These are phyloP conservation scores for Lachancea cidri DNA, from an alignment of 805 yeast species.

Conservation along the genomic window DNA sequence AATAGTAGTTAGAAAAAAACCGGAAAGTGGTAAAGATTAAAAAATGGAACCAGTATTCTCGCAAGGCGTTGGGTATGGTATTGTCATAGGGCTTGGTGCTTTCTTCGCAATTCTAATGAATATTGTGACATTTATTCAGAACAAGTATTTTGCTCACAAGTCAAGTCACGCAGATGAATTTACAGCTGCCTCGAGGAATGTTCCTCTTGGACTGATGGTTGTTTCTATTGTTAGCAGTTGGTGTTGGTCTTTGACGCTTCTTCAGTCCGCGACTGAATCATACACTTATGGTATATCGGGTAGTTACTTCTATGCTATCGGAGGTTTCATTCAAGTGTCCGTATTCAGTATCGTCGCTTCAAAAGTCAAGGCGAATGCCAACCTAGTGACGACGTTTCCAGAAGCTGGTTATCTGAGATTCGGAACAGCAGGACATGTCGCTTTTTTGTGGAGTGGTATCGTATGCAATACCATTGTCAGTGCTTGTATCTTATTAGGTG, in stretches of 20 bases:
- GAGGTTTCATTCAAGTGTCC: slow-evolving; percentile 29
- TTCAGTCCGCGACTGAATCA: slow-evolving; percentile 30
- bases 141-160: slow-evolving; percentile 31
- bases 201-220: slow-evolving; percentile 40
- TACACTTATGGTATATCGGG: slow-evolving; percentile 33
- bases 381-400: slow-evolving; percentile 37
- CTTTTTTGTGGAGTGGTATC: slow-evolving; percentile 37
- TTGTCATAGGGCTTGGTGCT: slow-evolving; percentile 35
- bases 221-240: slow-evolving; percentile 42
- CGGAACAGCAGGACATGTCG: slow-evolving; percentile 38
- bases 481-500: slow-evolving; percentile 41
- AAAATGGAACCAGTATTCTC: slow-evolving; percentile 12
- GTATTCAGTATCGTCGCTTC: slow-evolving; percentile 36
- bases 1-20: not conserved
- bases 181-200: slow-evolving; percentile 41
- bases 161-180: slow-evolving; percentile 36
- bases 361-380: slow-evolving; percentile 35
- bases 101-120: slow-evolving; percentile 43
- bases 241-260: slow-evolving; percentile 34
- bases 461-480: slow-evolving; percentile 39
- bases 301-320: slow-evolving; percentile 26
- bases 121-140: slow-evolving; percentile 34
- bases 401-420: slow-evolving; percentile 39
- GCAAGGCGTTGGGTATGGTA: slow-evolving; percentile 31
- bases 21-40: too few species aligned